Base-by-base conservation (phyloP, 2,329 filamentous ascomycete species). In the Colletotrichum graminicola region DNA sequence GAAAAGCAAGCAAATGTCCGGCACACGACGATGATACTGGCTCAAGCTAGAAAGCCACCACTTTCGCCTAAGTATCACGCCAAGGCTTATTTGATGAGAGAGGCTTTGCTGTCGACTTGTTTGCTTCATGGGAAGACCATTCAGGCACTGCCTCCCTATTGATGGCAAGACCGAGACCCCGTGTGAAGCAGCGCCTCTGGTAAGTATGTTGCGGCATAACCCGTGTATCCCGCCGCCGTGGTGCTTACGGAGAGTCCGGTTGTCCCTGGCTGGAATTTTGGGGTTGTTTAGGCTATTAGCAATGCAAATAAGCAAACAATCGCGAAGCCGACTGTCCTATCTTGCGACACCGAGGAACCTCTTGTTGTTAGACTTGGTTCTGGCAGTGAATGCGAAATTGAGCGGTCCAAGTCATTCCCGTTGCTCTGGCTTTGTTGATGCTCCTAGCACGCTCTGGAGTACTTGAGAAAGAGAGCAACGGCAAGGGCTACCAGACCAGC, bases 1-100 rank as follows among this genome's bases (percentile, higher is more conserved):
- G 59, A 71, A 68, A 71, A 71, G 68, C 51, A 71, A 71, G 68
- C 57, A 68, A 55, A 51, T 11, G 51, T 39, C 52, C 68, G 57
- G 52, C 34, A 43, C 51, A 67, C 18, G 57, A 26, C 64, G 57
- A 67, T 67, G 63, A 41, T 55, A 61, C 62, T 70, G 56, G 55
- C 39, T 56, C 55, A 70, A 66, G 62, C 62, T 47, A 56, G 23
- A 52, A 67, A 67, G 49, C 64, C 56, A 62, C 49, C 56, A 67
- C 49, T 56, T 26, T 34, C 43, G 49, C 43, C 51, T 45, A 43
- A 41, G 49, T 57, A 57, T 56, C 43, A 32, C 36, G 64, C 57
- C 68, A 67, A 49, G 63, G 65, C 21, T 45, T 16, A 45, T 52
- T 57, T 34, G 51, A n/a, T 12, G 21, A 18, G 18, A 36, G 32